Base-by-base conservation (phyloP, 306 rosid species). In the Betula pendula region DNA sequence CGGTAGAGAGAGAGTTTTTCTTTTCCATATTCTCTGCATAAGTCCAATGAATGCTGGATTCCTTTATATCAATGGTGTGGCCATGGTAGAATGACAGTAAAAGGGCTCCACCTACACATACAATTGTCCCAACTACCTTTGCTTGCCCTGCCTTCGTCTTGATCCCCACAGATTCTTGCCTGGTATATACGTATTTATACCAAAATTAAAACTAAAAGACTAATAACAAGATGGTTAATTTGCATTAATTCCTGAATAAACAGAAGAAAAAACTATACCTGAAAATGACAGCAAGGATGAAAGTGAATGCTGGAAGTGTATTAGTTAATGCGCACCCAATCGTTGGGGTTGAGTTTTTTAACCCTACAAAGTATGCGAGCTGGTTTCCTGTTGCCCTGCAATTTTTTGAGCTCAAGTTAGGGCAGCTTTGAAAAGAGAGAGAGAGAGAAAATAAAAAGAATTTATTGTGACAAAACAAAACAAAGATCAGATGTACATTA, bases 301-400 rank as follows among this genome's bases (percentile, higher is more conserved):
- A 90, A 29, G 99, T 90, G 81, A 91, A 87, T n/a, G 97, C 97
- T 9, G 98, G 98, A 62, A 95, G 96, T 72, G 88, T 80, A 81
- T 95, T 92, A 58, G 74, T 72, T 40, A 90, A 75, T 11, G 99
- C 97, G 70, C 88, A 79, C 45, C 91, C 89, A 50, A 88, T 73
- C 5, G 96, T 92, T 45, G 99, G 85, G 1, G 86, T 80, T 42
- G 92, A 81, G 48, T 82, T 73, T 44, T 89, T 90, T 38, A 95
- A 87, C 59, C 97, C 97, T 58, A 84, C 52, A 27, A 87, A 95
- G 80, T 56, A 92, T 6, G 88, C 76, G 20, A 92, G 84, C 55
- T 90, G 97, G 42, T 88, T 92, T 75, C 82, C 92, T 13, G 96
- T 90, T 38, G 91, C 86, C 73, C 98, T 95, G 95, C 85, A 85